These are phyloP conservation scores for Parsonsia alboflavescens DNA, from an alignment of 257 asterid genomes.

Conservation along the genomic window DNA sequence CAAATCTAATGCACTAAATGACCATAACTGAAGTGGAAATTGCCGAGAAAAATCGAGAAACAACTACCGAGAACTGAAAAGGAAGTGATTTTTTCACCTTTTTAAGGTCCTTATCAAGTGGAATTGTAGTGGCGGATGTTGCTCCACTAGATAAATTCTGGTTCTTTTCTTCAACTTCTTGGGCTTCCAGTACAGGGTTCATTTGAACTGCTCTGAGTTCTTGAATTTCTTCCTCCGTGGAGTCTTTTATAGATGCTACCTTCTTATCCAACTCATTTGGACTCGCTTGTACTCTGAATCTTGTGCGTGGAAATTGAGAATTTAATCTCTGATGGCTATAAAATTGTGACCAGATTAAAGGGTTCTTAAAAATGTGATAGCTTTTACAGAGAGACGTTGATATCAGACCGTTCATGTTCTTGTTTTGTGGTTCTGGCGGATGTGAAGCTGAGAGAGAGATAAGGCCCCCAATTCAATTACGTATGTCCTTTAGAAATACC, in stretches of 20 bases:
- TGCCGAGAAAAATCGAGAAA: neutral
- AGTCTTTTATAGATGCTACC: conserved; percentile 19
- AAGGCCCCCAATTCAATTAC: neutral
- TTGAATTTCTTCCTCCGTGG: conserved; percentile 28
- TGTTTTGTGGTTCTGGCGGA: neutral
- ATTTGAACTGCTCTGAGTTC: conserved; percentile 4
- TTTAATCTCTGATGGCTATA: neutral
- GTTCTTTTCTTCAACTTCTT: conserved; percentile 20
- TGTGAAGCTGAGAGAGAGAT: neutral
- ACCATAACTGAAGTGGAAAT: neutral
- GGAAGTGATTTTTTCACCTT: conserved; percentile 35
- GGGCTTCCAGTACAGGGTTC: conserved; percentile 11
- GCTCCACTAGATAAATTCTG: conserved; percentile 31
- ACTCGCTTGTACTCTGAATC: conserved; percentile 36
- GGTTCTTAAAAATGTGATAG: conserved; percentile 6
- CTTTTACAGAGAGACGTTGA: conserved; percentile 13
- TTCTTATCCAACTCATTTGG: conserved; percentile 47
- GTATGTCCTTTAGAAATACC: no score
- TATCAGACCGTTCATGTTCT: conserved; percentile 19
- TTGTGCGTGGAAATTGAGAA: conserved; percentile 13
- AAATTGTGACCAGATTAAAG: neutral
- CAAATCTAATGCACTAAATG: neutral
- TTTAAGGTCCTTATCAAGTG: conserved; percentile 69
- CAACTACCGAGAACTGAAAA: neutral
- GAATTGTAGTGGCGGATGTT: conserved; percentile 14